Base-by-base conservation (phyloP, 2,329 filamentous ascomycete species). In the Talaromyces islandicus region DNA sequence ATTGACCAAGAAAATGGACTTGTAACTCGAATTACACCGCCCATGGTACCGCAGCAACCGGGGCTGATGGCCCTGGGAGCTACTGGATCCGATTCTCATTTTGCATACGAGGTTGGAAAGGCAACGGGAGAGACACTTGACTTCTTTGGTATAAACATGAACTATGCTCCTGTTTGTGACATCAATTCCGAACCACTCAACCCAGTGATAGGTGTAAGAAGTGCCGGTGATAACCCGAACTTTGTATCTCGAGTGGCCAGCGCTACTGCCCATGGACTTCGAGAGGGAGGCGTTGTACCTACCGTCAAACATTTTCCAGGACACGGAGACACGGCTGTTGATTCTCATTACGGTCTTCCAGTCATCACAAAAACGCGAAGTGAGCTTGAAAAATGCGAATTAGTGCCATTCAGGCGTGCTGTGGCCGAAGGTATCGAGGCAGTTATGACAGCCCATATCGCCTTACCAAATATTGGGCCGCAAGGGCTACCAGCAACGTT, bases 241-340 rank as follows among this genome's bases (percentile, higher is more conserved):
- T 71, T 70, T 53, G 75, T 80, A 35, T 76, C 73, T 21, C 72
- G 71, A 30, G 75, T 80, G 59, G 68, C 77, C 29, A 74, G 73
- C 52, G 75, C 73, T 9, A 66, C 72, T 38, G 69, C 75, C 9
- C 70, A 66, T 46, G 77, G 76, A 7, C 66, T 79, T 14, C 69
- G 71, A 24, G 70, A 76, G 54, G 64, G 69, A n/a, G 72, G 72
- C 7, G 67, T 80, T 24, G 66, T 78, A 6, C 72, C 77, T 6
- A 78, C 74, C 57, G 71, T 77, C 1, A 80, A 80, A 64, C 75
- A 79, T 68, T 79, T 80, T 43, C 77, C 77, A 4, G 76, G 77
- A 0, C 77, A 78, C 64, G 76, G 75, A 27, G 74, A 78, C 61
- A 79, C 75, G 0, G 73, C 72, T n/a, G 70, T 77, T 0, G 76